Conservation (phyloP, 1,284 basidiomycete species). For the Ganoderma sinense region DNA sequence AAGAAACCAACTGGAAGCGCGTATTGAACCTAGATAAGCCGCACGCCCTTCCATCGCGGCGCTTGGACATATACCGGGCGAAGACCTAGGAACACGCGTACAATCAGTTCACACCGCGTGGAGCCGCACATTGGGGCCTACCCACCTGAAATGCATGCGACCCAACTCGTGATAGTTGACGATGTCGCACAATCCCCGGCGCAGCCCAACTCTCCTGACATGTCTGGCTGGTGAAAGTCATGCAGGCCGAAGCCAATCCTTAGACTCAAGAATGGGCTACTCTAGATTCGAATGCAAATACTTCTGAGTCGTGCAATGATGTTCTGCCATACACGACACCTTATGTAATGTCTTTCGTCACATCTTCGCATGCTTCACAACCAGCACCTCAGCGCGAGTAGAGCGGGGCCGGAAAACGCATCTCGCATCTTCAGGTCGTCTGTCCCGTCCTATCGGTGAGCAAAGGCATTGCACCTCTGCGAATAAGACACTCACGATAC, state of each 20-base stretch:
- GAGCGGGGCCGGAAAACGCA: slow-evolving; percentile 20
- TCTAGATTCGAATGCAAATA: too few species aligned
- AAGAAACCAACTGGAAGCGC: not conserved
- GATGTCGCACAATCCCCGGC: not conserved
- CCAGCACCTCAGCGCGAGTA: slow-evolving; percentile 6
- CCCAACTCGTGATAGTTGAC: not conserved
- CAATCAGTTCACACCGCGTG: not conserved
- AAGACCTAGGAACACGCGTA: not conserved
- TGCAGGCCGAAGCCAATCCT: not conserved
- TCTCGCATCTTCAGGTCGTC: slow-evolving; percentile 20
- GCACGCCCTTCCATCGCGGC: not conserved
- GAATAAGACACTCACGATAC: slow-evolving; percentile 9
- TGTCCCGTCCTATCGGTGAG: not conserved
- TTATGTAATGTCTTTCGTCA: not conserved
- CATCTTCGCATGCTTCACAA: not conserved
- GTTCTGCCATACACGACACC: too few species aligned
- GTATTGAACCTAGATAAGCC: not conserved
- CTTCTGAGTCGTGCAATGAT: too few species aligned
- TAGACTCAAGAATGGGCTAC: too few species aligned
- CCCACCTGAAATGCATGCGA: not conserved
- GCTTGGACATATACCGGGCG: not conserved
- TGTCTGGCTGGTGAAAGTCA: not conserved
- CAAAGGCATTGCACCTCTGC: not conserved
- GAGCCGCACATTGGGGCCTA: not conserved
- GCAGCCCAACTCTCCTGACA: not conserved